phyloP scores from a whole-genome alignment of 495 filamentous ascomycete species.

The Aspergillus sclerotiicarbonarius region DNA sequence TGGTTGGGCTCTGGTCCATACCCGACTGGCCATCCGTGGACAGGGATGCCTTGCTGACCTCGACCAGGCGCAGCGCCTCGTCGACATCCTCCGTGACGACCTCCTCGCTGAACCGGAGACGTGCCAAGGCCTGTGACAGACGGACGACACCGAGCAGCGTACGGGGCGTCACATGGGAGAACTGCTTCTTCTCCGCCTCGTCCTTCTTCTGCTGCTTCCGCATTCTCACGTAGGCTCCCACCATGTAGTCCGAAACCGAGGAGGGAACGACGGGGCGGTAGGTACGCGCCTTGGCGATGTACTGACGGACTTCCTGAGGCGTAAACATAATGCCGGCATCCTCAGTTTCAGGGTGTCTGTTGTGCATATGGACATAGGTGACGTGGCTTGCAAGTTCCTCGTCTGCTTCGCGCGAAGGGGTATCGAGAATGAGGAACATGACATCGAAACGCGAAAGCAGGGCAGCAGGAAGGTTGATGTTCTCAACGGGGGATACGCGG shows the following conservation, averaged over 20 bases:
- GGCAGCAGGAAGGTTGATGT: conserved; percentile 96
- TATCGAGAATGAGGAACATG: conserved; percentile 94
- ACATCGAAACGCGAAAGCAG: conserved; percentile 96
- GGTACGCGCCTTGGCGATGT: conserved; percentile 86
- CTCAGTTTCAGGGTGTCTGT: conserved; percentile 79
- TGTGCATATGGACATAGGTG: conserved; percentile 96
- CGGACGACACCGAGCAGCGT: conserved; percentile 90
- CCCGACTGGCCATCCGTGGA: conserved; percentile 60
- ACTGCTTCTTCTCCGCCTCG: conserved; percentile 83
- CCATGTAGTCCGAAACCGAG: conserved; percentile 87
- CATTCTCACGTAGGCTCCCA: conserved; percentile 91
- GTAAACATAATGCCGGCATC: conserved; percentile 71
- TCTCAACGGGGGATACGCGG: conserved; percentile 91
- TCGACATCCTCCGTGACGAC: conserved; percentile 94
- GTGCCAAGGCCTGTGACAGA: conserved; percentile 91
- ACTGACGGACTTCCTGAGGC: conserved; percentile 89
- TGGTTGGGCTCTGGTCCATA: conserved; percentile 74
- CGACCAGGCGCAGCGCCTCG: conserved; percentile 85
- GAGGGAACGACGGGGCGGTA: conserved; percentile 83
- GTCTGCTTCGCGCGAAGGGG: conserved; percentile 80
- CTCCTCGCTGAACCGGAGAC: conserved; percentile 77
- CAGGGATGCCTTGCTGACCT: conserved; percentile 86
- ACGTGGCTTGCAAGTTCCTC: conserved; percentile 95
- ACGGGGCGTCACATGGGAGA: conserved; percentile 88
- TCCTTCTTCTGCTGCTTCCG: conserved; percentile 84